These are phyloP conservation scores for Trichocomaceae sp. DNA, from an alignment of 2,329 filamentous ascomycete species.

Conservation along the genomic window DNA sequence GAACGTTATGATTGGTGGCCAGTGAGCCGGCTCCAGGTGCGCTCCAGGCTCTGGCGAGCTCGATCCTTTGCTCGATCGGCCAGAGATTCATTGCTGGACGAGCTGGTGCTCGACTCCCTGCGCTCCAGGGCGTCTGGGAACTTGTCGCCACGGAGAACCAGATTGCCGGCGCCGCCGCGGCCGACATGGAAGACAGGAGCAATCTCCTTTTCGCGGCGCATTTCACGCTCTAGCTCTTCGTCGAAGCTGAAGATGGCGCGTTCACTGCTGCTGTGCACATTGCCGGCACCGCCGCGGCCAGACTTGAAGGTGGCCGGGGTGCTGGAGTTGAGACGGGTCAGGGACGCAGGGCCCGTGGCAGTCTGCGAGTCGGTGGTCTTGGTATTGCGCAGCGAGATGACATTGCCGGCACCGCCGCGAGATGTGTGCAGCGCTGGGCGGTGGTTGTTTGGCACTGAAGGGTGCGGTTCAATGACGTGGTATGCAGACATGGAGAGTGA, in stretches of 20 bases:
- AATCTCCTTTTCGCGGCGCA: constrained; percentile 45
- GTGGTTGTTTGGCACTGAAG: constrained; percentile 45
- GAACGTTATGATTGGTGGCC: constrained; percentile 12
- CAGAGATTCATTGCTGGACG: constrained; percentile 30
- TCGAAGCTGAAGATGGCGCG: constrained; percentile 47
- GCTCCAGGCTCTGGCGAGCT: constrained; percentile 32
- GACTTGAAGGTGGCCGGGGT: constrained; percentile 35
- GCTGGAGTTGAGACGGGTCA: constrained; percentile 44
- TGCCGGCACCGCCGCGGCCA: constrained; percentile 52
- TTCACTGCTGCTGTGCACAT: constrained; percentile 43
- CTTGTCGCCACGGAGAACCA: constrained; percentile 24
- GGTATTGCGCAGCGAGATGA: constrained; percentile 47
- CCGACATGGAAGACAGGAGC: constrained; percentile 60
- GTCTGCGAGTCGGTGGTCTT: constrained; percentile 43
- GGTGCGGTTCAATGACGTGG: constrained; percentile 57
- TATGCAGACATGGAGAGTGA: constrained; percentile 38
- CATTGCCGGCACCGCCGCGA: constrained; percentile 55
- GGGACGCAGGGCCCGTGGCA: constrained; percentile 44
- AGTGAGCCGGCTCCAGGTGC: constrained; percentile 35
- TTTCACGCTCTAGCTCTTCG: constrained; percentile 56
- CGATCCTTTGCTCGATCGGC: constrained; percentile 30
- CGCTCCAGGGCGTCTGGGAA: constrained; percentile 23
- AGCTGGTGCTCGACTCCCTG: constrained; percentile 32
- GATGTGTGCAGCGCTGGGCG: constrained; percentile 48
- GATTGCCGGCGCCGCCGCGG: constrained; percentile 56